A percentile compares a stretch with the other conserved stretches of the same genome.
phyloP scores from a whole-genome alignment of 805 yeast genomes.

The Hanseniaspora clermontiae region DNA sequence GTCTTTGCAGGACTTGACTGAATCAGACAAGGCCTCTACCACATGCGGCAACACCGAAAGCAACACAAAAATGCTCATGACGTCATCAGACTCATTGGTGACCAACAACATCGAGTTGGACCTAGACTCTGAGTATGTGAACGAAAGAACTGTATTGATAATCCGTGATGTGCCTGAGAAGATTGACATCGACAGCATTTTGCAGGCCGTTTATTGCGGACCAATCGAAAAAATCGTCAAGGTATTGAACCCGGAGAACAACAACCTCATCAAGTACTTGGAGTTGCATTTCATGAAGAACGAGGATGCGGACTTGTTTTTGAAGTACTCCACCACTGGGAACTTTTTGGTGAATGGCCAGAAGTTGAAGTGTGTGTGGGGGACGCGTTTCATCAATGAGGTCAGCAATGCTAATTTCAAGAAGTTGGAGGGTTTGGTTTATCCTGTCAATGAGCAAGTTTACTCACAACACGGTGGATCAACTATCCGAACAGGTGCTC shows the following conservation, averaged over 20 bases:
- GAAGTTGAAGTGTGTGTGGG: conserved; percentile 39
- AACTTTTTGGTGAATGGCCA: conserved; percentile 49
- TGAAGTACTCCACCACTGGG: conserved; percentile 39
- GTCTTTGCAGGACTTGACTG: not conserved
- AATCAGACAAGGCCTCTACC: not conserved
- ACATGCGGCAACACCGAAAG: not conserved
- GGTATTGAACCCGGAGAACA: conserved; percentile 15
- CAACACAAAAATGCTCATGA: not conserved
- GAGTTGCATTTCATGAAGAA: conserved; percentile 43
- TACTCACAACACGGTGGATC: conserved; percentile 20
- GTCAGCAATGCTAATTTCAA: conserved; percentile 12
- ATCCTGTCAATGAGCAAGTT: conserved; percentile 13
- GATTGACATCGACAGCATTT: conserved; percentile 38
- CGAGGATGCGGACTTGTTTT: conserved; percentile 43
- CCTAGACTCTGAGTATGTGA: not conserved
- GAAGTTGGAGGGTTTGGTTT: conserved; percentile 16
- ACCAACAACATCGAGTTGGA: not conserved
- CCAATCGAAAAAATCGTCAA: conserved; percentile 44
- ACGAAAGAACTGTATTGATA: conserved; percentile 26
- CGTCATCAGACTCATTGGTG: not conserved
- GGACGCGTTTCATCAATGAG: conserved; percentile 15
- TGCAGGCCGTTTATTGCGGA: conserved; percentile 55
- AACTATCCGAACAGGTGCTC: conserved; percentile 34
- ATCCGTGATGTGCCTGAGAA: conserved; percentile 31
- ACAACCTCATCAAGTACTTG: conserved; percentile 24